Evolutionary conservation across 331 rosid species (phyloP).

Genomic region (Pyrus hybrid): DNA sequence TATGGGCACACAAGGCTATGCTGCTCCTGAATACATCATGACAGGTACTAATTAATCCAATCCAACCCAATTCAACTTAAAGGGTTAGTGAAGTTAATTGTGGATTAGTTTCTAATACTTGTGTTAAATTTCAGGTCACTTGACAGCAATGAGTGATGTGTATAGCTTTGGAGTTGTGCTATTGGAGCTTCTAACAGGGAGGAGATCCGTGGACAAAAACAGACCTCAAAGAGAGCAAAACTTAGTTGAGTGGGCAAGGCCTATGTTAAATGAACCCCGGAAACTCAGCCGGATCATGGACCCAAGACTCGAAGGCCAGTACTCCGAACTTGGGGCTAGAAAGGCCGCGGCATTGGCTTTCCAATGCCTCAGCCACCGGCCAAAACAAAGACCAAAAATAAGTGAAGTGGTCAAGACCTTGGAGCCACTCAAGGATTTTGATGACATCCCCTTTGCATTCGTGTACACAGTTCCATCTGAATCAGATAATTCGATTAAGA

Average conservation of each 20-base stretch:
- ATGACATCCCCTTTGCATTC: conserved; percentile 61
- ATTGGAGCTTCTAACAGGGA: conserved; percentile 68
- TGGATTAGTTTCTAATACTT: background rate
- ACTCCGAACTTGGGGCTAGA: conserved; percentile 67
- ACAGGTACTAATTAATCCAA: conserved; percentile 46
- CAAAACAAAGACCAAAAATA: conserved; percentile 75
- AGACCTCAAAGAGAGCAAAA: conserved; percentile 68
- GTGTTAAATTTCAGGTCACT: conserved; percentile 42
- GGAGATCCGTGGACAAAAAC: conserved; percentile 64
- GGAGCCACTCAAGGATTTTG: conserved; percentile 67
- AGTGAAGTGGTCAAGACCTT: conserved; percentile 55
- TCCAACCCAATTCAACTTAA: background rate
- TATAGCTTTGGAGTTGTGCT: conserved; percentile 88
- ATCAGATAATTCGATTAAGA: background rate
- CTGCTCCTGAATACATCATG: conserved; percentile 94
- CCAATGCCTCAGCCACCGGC: conserved; percentile 82
- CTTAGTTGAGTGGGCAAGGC: conserved; percentile 79
- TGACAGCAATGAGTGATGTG: conserved; percentile 91
- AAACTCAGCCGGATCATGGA: conserved; percentile 66
- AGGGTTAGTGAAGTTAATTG: background rate
- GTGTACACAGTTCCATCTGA: conserved; percentile 56
- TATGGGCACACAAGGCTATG: conserved; percentile 97
- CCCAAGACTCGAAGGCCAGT: conserved; percentile 75
- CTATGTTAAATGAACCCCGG: conserved; percentile 47
- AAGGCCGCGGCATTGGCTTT: conserved; percentile 89